Percentiles rank a stretch among this genome's conserved stretches.
Conservation (phyloP, 495 filamentous ascomycete species). For the Podospora pseudoanserina region DNA sequence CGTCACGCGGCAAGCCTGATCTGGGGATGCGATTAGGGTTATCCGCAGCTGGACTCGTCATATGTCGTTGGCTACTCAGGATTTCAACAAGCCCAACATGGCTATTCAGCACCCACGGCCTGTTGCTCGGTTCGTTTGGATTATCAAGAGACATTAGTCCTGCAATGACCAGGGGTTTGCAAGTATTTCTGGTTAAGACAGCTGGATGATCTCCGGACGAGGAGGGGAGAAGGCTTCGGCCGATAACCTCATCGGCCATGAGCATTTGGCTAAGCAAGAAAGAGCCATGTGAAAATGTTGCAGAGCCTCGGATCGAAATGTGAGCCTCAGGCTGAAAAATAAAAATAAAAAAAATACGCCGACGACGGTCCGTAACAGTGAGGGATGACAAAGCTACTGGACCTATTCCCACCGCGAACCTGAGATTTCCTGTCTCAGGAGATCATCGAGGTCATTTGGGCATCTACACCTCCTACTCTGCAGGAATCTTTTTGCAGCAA, state of each 20-base stretch:
- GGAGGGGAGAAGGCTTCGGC: neutral
- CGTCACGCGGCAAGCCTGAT: slow-evolving; percentile 11
- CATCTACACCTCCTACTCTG: neutral
- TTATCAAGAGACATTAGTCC: neutral
- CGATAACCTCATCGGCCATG: neutral
- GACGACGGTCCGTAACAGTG: neutral
- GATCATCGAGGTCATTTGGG: neutral
- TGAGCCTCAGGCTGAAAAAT: neutral
- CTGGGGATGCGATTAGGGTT: neutral
- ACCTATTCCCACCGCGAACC: neutral
- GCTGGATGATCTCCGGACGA: neutral
- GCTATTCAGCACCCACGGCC: neutral
- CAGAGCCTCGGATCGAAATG: neutral
- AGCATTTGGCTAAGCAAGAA: neutral
- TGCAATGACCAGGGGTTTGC: neutral
- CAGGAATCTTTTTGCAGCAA: neutral
- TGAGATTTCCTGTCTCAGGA: neutral
- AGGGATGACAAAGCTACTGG: neutral
- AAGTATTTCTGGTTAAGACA: neutral
- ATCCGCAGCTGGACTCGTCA: neutral
- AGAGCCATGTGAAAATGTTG: neutral
- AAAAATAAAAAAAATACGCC: neutral
- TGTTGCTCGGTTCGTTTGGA: neutral
- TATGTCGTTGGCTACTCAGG: neutral
- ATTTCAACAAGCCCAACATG: neutral